These are phyloP conservation scores for Artomyces pyxidatus DNA, from an alignment of 768 basidiomycete species.

Conservation along the genomic window DNA sequence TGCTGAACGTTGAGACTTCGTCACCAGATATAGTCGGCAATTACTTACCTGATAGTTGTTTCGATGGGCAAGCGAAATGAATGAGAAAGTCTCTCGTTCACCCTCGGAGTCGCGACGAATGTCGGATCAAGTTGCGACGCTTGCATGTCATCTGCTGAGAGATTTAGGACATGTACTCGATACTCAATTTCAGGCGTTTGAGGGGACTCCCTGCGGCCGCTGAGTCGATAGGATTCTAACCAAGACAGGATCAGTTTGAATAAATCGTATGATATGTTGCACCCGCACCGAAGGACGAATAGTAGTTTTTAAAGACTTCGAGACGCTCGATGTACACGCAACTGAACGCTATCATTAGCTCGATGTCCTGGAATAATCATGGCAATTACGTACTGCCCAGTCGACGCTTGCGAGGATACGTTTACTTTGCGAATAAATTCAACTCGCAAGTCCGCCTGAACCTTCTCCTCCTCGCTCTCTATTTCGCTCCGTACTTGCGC, in stretches of 20 bases:
- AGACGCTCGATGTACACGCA: background rate
- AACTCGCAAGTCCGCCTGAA: background rate
- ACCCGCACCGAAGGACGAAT: no score
- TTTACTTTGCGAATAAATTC: slow-evolving; percentile 8
- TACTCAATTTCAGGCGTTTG: slow-evolving; percentile 1
- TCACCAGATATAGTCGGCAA: background rate
- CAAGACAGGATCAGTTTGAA: background rate
- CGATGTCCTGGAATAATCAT: background rate
- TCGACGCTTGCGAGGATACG: background rate
- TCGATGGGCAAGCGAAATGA: slow-evolving; percentile 1
- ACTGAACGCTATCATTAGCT: background rate
- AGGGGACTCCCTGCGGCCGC: background rate
- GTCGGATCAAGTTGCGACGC: slow-evolving; percentile 6
- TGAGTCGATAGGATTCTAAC: slow-evolving; percentile 2
- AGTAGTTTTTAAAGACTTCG: background rate
- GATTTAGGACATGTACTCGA: background rate
- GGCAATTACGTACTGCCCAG: slow-evolving; percentile 2
- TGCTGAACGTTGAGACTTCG: background rate
- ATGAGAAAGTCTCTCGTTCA: slow-evolving; percentile 2
- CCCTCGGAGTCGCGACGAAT: slow-evolving; percentile 5
- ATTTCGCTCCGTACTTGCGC: slow-evolving; percentile 4
- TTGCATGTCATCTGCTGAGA: slow-evolving; percentile 6
- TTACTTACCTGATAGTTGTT: slow-evolving; percentile 1
- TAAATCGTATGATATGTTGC: background rate
- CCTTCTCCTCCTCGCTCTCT: background rate